phyloP scores from a whole-genome alignment of 1,139 yeast genomes.

The Hanseniaspora gamundiae region DNA sequence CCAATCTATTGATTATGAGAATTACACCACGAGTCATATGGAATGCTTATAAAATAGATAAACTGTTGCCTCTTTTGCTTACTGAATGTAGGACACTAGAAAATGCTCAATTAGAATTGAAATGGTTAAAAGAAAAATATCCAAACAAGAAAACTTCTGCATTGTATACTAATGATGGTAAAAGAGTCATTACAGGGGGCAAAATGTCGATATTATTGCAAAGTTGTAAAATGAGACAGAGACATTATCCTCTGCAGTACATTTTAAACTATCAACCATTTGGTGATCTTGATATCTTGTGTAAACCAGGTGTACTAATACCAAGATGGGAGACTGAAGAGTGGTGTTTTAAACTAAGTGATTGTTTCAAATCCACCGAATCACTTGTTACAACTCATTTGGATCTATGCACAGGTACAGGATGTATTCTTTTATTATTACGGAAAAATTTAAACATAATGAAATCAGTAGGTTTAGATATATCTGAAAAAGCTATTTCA shows the following conservation, averaged over 20 bases:
- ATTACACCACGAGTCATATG: constrained; percentile 12
- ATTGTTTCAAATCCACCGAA: constrained; percentile 14
- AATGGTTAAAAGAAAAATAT: constrained; percentile 34
- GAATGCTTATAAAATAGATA: constrained; percentile 8
- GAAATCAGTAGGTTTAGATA: constrained; percentile 40
- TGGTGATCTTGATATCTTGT: constrained; percentile 49
- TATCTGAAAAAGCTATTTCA: constrained; percentile 40
- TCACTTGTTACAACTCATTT: constrained; percentile 26
- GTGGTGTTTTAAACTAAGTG: constrained; percentile 47
- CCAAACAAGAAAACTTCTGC: too few species aligned
- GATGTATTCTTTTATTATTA: constrained; percentile 62
- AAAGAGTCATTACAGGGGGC: too few species aligned
- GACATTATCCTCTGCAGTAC: constrained; percentile 64
- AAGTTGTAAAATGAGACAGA: constrained; percentile 31
- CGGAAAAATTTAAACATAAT: constrained; percentile 24
- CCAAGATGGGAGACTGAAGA: constrained; percentile 97
- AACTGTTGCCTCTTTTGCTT: constrained; percentile 20
- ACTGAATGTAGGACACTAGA: constrained; percentile 26
- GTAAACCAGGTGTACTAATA: constrained; percentile 58
- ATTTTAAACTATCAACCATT: constrained; percentile 81
- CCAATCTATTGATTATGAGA: constrained; percentile 7
- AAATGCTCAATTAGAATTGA: constrained; percentile 33
- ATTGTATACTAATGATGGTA: too few species aligned
- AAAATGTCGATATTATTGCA: too few species aligned
- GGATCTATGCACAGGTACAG: constrained; percentile 86